These are phyloP conservation scores for Gleditsia sinensis DNA, from an alignment of 306 rosid species.

Conservation along the genomic window DNA sequence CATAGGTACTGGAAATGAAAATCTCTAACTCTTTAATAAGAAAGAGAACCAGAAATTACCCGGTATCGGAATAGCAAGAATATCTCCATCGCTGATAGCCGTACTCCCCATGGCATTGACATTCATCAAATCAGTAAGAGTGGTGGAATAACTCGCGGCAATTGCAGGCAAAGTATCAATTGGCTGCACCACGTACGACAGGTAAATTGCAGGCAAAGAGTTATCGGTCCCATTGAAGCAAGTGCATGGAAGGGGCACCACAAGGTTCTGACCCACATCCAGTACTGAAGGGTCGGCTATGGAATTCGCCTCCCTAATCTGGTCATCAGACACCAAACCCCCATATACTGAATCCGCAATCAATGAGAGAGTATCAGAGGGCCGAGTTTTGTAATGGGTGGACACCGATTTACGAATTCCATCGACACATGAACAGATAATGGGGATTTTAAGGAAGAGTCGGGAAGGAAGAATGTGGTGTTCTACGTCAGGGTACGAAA, in stretches of 20 bases:
- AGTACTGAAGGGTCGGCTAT: constrained; percentile 72
- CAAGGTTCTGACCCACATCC: constrained; percentile 81
- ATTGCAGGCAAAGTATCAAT: constrained; percentile 68
- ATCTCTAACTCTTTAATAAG: background rate
- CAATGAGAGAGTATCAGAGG: constrained; percentile 77
- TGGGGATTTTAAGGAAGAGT: constrained; percentile 84
- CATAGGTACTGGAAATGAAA: background rate
- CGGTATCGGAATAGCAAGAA: constrained; percentile 85
- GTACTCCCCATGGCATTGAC: constrained; percentile 94
- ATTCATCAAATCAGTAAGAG: constrained; percentile 95
- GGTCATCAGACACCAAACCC: constrained; percentile 91
- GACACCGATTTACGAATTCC: constrained; percentile 90
- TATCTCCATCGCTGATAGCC: constrained; percentile 68
- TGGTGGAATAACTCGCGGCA: constrained; percentile 76
- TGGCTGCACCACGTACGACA: constrained; percentile 81
- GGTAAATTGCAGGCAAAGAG: constrained; percentile 78
- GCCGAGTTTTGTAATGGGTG: constrained; percentile 75
- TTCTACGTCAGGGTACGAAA: constrained; percentile 91
- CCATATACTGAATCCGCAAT: constrained; percentile 77
- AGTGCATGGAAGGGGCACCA: constrained; percentile 94
- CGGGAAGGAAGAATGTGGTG: constrained; percentile 88
- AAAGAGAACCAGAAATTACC: constrained; percentile 43
- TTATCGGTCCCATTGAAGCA: constrained; percentile 97
- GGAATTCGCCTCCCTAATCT: constrained; percentile 86
- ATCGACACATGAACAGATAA: constrained; percentile 80